These are phyloP conservation scores for Austroboletus niveus DNA, from an alignment of 1,284 basidiomycete species.

Conservation along the genomic window DNA sequence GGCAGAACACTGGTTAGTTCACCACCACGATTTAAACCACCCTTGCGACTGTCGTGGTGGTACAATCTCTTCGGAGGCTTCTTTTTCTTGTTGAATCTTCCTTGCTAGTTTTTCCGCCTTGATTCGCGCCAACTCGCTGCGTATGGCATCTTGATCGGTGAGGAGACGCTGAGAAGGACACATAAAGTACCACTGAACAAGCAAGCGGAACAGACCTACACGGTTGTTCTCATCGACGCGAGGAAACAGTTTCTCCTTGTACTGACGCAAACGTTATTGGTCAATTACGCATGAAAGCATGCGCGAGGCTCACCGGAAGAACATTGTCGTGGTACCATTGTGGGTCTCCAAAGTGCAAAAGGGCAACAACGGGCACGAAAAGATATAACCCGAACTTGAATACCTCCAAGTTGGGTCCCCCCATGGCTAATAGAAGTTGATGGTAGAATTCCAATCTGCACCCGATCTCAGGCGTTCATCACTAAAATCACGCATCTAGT, in stretches of 20 bases:
- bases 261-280: constrained; percentile 41
- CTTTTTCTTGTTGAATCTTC: constrained; percentile 39
- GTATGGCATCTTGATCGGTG: constrained; percentile 59
- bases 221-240: constrained; percentile 53
- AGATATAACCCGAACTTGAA: constrained; percentile 90
- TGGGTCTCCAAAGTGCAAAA: constrained; percentile 88
- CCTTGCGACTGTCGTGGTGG: constrained; percentile 19
- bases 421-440: constrained; percentile 48
- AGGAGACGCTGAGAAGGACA: constrained; percentile 52
- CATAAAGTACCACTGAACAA: constrained; percentile 5
- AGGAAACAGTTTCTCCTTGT: constrained; percentile 71
- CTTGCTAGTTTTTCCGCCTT: constrained; percentile 59
- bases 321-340: constrained; percentile 84
- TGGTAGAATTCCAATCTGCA: too few species aligned
- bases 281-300: not conserved
- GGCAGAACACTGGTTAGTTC: not conserved
- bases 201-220: constrained; percentile 35
- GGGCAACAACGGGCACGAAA: constrained; percentile 81
- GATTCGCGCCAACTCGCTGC: constrained; percentile 67
- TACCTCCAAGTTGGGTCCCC: constrained; percentile 79
- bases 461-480: too few species aligned
- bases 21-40: constrained; percentile 33
- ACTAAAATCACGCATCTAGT: not conserved
- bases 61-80: constrained; percentile 26
- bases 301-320: constrained; percentile 59